Evolutionary conservation across 2,329 filamentous ascomycete genomes (phyloP).

Genomic region (Colletotrichum phormii): DNA sequence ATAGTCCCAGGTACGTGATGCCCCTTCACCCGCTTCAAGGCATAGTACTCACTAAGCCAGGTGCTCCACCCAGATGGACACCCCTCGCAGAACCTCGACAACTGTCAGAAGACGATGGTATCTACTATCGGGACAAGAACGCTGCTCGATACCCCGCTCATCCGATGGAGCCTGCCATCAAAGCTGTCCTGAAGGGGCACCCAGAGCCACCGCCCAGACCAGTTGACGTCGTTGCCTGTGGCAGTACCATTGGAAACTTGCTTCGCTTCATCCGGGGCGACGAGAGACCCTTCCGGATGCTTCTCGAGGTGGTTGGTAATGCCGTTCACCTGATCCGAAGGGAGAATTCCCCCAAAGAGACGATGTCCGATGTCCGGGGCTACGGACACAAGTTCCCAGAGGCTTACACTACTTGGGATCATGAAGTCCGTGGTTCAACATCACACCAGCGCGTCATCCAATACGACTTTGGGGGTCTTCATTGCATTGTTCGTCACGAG

Average conservation of each 20-base stretch:
- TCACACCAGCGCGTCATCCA: slow-evolving; percentile 72
- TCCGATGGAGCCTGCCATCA: slow-evolving; percentile 62
- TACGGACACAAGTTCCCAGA: slow-evolving; percentile 77
- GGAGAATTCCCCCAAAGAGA: slow-evolving; percentile 69
- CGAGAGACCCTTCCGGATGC: slow-evolving; percentile 66
- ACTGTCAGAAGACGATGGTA: slow-evolving; percentile 57
- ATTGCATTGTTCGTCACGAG: slow-evolving; percentile 66
- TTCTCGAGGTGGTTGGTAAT: slow-evolving; percentile 64
- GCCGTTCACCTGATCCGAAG: slow-evolving; percentile 73
- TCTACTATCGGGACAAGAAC: slow-evolving; percentile 67
- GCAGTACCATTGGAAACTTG: slow-evolving; percentile 71
- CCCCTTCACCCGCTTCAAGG: too few species aligned
- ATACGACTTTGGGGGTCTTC: slow-evolving; percentile 67
- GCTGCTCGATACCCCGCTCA: slow-evolving; percentile 61
- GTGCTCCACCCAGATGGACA: slow-evolving; percentile 63
- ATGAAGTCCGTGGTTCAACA: slow-evolving; percentile 62
- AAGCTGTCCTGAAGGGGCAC: slow-evolving; percentile 48
- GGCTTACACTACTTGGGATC: slow-evolving; percentile 72
- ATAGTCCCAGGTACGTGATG: slow-evolving; percentile 46
- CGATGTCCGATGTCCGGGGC: slow-evolving; percentile 66
- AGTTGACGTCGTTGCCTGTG: slow-evolving; percentile 70
- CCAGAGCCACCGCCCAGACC: slow-evolving; percentile 44
- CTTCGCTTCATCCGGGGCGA: slow-evolving; percentile 63
- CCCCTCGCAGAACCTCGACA: slow-evolving; percentile 48
- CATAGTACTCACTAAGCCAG: slow-evolving; percentile 44